Base-by-base conservation (phyloP, 305 asterid genomes). In the Coffea humblotiana region DNA sequence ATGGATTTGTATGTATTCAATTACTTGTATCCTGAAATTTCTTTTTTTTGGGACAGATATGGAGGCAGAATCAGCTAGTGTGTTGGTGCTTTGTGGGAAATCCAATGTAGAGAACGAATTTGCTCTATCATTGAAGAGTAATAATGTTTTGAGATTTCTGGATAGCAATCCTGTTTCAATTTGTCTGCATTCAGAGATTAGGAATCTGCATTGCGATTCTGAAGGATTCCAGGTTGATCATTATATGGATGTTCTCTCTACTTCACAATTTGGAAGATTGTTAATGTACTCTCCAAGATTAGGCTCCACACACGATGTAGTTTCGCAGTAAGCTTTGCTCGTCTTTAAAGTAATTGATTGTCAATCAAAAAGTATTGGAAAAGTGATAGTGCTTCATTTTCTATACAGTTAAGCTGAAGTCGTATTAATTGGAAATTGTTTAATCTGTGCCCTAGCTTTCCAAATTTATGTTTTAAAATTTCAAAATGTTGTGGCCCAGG, bases 301-400 rank as follows among this genome's bases (percentile, higher is more conserved):
- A 83, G 79, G 90, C 52, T 95, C 99, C 61, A 95, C 99, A 40
- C 98, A 92, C 56, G 99, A 93, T 58, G 88, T 95, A 54, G 92
- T 95, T 81, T 85, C 96, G 1, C 86, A 79, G 99, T 95, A 86
- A 82, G 91, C 23, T 79, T 79, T 18, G 2, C 1, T 60, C 23
- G 5, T 27, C 40, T 8, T 68, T 18, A 1, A 66, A 21, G 32
- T 29, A 65, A 32, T 65, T 32, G 49, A 10, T 32, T n/a, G 19
- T 72, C 4, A n/a, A 18, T 21, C 8, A 25, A 35, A 51, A 16
- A 5, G 19, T 18, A 16, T 54, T 54, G 23, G 61, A 54, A 54
- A 54, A 54, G 6, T 54, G 61, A 15, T 16, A 54, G 18, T 19
- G 23, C 23, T 19, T 16, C 18, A 3, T 6, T 21, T 16, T 21